Conservation (phyloP, 257 asterid species). For the Paulownia fortunei region DNA sequence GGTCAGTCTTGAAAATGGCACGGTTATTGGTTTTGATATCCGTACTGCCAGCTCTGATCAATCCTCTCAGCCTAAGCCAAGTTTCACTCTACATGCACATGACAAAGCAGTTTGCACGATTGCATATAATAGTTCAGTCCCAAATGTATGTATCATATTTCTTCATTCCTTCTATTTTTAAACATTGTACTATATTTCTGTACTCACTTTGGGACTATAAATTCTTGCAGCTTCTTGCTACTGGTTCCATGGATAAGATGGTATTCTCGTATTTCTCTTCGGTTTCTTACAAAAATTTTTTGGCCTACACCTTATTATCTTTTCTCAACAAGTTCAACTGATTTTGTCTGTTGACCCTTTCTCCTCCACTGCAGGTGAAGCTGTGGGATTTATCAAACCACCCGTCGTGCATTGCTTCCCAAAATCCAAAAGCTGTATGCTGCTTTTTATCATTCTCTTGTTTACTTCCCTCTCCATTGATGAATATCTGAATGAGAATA, state of each 20-base stretch:
- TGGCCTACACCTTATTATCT: neutral
- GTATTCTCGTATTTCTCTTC: conserved; percentile 40
- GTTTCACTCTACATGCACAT: conserved; percentile 85
- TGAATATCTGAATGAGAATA: neutral
- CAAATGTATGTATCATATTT: conserved; percentile 55
- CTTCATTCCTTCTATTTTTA: neutral
- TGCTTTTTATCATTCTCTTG: neutral
- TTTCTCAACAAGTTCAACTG: neutral
- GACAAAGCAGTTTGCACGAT: conserved; percentile 78
- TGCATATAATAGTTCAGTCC: conserved; percentile 60
- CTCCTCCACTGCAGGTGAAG: conserved; percentile 61
- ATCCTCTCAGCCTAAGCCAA: conserved; percentile 58
- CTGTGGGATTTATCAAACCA: conserved; percentile 84
- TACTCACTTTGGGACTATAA: conserved; percentile 34
- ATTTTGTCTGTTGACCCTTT: neutral
- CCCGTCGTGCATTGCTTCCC: conserved; percentile 62
- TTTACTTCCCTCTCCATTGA: neutral
- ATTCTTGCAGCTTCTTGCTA: conserved; percentile 77
- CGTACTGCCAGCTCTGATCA: conserved; percentile 59
- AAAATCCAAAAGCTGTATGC: conserved; percentile 56
- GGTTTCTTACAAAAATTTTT: conserved; percentile 7
- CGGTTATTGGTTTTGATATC: conserved; percentile 64
- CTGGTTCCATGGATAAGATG: conserved; percentile 86
- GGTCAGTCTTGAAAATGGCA: conserved; percentile 89
- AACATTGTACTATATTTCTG: neutral